Conservation (phyloP, 768 basidiomycete species). For the Lyophyllum atratum region DNA sequence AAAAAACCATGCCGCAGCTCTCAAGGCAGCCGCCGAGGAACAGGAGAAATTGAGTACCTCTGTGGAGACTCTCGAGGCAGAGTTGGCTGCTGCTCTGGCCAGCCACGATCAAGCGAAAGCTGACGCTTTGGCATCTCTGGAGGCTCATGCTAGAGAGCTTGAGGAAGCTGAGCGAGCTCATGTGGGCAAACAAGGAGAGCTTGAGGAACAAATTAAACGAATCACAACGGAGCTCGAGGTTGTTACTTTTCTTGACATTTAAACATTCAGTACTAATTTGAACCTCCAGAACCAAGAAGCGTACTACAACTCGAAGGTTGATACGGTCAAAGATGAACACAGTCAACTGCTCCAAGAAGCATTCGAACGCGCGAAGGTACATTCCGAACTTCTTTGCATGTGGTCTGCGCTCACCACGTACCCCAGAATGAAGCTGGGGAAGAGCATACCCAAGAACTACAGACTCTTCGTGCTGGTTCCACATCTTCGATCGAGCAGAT, state of each 20-base stretch:
- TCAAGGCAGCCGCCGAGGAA: constrained; percentile 45
- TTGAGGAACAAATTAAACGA: constrained; percentile 55
- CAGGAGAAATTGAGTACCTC: constrained; percentile 44
- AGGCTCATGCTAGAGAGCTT: constrained; percentile 49
- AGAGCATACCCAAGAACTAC: constrained; percentile 69
- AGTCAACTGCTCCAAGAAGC: constrained; percentile 62
- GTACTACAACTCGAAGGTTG: constrained; percentile 67
- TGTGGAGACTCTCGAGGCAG: constrained; percentile 45
- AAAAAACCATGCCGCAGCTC: constrained; percentile 44
- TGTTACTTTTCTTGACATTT: constrained; percentile 17
- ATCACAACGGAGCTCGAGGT: constrained; percentile 71
- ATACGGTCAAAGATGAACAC: constrained; percentile 67
- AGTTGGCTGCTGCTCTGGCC: constrained; percentile 44
- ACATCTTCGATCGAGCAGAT: constrained; percentile 71
- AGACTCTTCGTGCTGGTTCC: constrained; percentile 66
- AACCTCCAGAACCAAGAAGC: constrained; percentile 62
- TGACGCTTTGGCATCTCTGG: constrained; percentile 45
- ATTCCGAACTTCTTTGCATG: constrained; percentile 12
- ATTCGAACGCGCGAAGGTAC: constrained; percentile 78
- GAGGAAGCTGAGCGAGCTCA: constrained; percentile 53
- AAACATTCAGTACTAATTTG: constrained; percentile 7
- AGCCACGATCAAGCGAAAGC: constrained; percentile 51
- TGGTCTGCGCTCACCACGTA: constrained; percentile 5
- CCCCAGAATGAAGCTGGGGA: constrained; percentile 70
- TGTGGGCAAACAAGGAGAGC: constrained; percentile 49